Conservation (phyloP, 495 filamentous ascomycete species). For the Aspergillus indologenus region DNA sequence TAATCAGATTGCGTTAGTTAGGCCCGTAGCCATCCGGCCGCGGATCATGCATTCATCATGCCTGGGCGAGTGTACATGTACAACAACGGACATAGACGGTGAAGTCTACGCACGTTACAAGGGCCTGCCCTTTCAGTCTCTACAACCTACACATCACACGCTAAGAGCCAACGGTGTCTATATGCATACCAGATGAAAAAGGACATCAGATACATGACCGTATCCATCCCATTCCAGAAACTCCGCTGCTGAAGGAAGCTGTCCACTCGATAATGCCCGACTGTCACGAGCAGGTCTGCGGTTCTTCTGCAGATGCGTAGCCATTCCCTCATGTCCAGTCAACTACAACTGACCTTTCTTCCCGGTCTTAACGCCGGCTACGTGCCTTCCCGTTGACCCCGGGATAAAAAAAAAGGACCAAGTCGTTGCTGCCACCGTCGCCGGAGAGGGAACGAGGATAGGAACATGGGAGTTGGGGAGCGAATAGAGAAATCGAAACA, state of each 20-base stretch:
- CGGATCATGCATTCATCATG: no score
- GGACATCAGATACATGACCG: slow-evolving; percentile 12
- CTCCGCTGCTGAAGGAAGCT: slow-evolving; percentile 10
- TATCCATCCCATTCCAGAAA: slow-evolving; percentile 19
- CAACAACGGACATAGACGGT: no score
- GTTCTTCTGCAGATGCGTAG: not conserved
- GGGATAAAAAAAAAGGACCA: not conserved
- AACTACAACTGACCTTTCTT: not conserved
- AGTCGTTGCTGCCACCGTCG: not conserved
- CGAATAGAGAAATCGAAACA: slow-evolving; percentile 4
- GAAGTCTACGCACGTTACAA: no score
- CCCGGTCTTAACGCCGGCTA: not conserved
- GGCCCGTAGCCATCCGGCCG: no score
- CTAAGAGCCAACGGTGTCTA: slow-evolving; percentile 18
- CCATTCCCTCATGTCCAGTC: not conserved
- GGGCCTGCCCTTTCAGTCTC: no score
- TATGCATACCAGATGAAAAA: slow-evolving; percentile 19
- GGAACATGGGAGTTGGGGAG: slow-evolving; percentile 2
- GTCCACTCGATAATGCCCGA: not conserved
- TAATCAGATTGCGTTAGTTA: no score
- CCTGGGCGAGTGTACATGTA: no score
- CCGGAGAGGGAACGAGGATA: not conserved
- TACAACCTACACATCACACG: not conserved
- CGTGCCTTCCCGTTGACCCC: not conserved
- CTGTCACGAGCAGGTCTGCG: not conserved